A percentile compares a stretch with the other conserved stretches of the same genome.
Conservation (phyloP, 108 stramenopile genomes). For the Fragilariopsis cylindrus region DNA sequence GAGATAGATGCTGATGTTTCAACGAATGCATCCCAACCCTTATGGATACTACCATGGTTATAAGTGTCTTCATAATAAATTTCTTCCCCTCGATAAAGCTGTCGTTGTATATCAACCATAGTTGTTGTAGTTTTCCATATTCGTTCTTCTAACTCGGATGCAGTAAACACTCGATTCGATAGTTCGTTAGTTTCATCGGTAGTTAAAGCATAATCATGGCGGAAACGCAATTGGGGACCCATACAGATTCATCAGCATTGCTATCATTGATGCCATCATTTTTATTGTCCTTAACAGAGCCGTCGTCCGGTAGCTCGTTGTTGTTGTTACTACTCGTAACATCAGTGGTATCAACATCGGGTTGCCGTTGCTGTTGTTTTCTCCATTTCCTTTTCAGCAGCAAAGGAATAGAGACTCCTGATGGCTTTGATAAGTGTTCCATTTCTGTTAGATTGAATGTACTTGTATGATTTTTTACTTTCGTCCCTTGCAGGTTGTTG, state of each 20-base stretch:
- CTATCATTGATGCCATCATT: background rate
- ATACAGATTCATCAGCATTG: background rate
- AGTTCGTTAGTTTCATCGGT: conserved; percentile 16
- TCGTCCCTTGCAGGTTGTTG: too few relatives aligned
- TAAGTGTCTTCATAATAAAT: conserved; percentile 72
- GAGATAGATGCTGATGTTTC: background rate
- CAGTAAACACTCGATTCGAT: conserved; percentile 34
- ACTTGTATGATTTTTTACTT: too few relatives aligned
- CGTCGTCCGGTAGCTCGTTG: too few relatives aligned
- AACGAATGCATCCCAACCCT: conserved; percentile 66
- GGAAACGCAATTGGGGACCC: background rate
- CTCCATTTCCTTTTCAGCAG: conserved; percentile 25
- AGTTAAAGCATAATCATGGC: background rate
- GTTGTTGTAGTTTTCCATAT: conserved; percentile 40
- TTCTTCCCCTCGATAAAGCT: conserved; percentile 76
- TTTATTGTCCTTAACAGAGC: background rate
- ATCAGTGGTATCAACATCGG: conserved; percentile 4
- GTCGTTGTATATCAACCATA: conserved; percentile 64
- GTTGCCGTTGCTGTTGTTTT: conserved; percentile 5
- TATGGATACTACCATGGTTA: conserved; percentile 58
- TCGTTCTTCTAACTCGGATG: conserved; percentile 39
- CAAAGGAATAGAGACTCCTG: conserved; percentile 21
- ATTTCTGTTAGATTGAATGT: background rate
- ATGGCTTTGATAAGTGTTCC: conserved; percentile 16
- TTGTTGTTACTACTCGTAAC: background rate